phyloP scores from a whole-genome alignment of 768 basidiomycete species.

The Trametes coccinea region DNA sequence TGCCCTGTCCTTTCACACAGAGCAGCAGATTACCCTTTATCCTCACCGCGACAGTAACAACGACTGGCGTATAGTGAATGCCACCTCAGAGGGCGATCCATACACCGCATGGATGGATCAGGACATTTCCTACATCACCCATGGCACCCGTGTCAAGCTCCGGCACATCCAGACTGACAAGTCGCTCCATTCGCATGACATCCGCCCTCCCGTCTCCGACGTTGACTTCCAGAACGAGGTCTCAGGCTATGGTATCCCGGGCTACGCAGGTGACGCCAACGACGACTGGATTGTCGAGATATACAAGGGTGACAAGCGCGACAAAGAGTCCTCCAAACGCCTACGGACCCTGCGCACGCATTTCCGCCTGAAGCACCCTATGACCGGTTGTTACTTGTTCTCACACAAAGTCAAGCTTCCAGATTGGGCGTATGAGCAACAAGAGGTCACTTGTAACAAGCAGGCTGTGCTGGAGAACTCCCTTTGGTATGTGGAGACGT shows the following conservation, averaged over 20 bases:
- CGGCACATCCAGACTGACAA: constrained; percentile 80
- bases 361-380: constrained; percentile 79
- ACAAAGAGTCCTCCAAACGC: constrained; percentile 66
- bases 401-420: constrained; percentile 98
- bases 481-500: constrained; percentile 92
- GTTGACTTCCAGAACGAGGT: constrained; percentile 99
- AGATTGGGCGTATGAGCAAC: constrained; percentile 97
- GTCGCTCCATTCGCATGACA: constrained; percentile 91
- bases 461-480: constrained; percentile 89
- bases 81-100: constrained; percentile 47
- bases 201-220: constrained; percentile 92
- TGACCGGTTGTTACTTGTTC: constrained; percentile 96
- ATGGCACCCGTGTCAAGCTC: constrained; percentile 75
- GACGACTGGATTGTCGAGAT: constrained; percentile 95
- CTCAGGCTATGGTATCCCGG: constrained; percentile 87
- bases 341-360: constrained; percentile 78
- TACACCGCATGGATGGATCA: constrained; percentile 49
- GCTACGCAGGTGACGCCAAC: constrained; percentile 86
- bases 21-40: constrained; percentile 99
- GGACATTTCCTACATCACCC: constrained; percentile 63
- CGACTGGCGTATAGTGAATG: constrained; percentile 83
- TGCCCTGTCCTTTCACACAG: constrained; percentile 40
- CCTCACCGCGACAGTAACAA: constrained; percentile 99
- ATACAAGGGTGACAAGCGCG: constrained; percentile 61
- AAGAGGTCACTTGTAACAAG: constrained; percentile 99